These are phyloP conservation scores for Penicillium sp. DNA, from an alignment of 2,329 filamentous ascomycete genomes.

Conservation along the genomic window DNA sequence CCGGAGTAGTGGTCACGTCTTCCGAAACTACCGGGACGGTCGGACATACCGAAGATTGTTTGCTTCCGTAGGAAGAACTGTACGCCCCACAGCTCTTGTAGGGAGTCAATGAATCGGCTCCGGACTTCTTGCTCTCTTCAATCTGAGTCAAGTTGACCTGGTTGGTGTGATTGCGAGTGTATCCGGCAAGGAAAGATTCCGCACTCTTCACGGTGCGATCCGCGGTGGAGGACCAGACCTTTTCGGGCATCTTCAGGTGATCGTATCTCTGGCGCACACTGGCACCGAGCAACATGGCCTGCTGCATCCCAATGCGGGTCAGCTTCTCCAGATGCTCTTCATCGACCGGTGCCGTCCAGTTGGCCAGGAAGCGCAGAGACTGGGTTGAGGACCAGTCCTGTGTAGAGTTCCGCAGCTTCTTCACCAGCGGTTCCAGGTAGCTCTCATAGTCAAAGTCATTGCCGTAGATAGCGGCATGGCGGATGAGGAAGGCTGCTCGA, in stretches of 20 bases:
- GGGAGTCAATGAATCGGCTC: conserved; percentile 57
- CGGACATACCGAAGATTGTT: conserved; percentile 46
- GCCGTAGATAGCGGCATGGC: conserved; percentile 57
- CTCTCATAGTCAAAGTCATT: conserved; percentile 55
- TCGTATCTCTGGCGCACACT: conserved; percentile 42
- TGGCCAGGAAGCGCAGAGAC: conserved; percentile 50
- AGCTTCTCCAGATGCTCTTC: conserved; percentile 52
- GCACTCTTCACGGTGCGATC: not conserved
- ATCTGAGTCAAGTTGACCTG: conserved; percentile 44
- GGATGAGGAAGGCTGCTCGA: conserved; percentile 51
- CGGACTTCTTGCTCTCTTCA: conserved; percentile 51
- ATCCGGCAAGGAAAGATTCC: conserved; percentile 48
- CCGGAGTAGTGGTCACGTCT: too few relatives aligned
- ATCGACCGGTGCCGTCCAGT: conserved; percentile 54
- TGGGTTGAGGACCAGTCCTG: conserved; percentile 49
- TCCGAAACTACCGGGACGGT: too few relatives aligned
- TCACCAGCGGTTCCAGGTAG: conserved; percentile 52
- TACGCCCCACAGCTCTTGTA: conserved; percentile 62
- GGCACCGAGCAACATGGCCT: conserved; percentile 55
- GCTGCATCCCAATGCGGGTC: conserved; percentile 55
- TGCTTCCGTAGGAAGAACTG: conserved; percentile 51
- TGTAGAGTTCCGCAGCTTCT: conserved; percentile 52
- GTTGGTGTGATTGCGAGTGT: conserved; percentile 39
- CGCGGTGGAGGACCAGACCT: not conserved
- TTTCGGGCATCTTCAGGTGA: conserved; percentile 32